Evolutionary conservation across 345 rosid genomes (phyloP).

Genomic region (Eutrema yunnanense): DNA sequence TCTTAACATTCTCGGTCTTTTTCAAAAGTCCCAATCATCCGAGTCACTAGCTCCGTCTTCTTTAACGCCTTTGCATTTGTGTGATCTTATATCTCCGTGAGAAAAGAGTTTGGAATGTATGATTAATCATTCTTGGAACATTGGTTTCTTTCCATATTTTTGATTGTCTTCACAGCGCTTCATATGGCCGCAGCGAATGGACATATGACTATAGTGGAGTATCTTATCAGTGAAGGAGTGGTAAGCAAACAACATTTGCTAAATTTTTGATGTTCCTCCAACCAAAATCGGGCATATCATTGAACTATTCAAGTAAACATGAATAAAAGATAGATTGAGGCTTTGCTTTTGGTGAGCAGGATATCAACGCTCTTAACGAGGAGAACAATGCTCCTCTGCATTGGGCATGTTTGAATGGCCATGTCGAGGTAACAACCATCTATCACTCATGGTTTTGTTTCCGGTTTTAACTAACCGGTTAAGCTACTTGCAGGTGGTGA

Average conservation of each 20-base stretch:
- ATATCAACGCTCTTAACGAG: slow-evolving; percentile 54
- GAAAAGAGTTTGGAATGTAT: neutral
- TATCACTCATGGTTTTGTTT: slow-evolving; percentile 2
- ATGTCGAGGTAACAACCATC: slow-evolving; percentile 51
- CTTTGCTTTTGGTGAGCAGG: slow-evolving; percentile 38
- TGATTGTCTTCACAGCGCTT: slow-evolving; percentile 47
- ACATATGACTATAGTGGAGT: slow-evolving; percentile 59
- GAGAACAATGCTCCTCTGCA: slow-evolving; percentile 91
- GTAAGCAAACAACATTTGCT: slow-evolving; percentile 35
- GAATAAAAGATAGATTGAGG: neutral
- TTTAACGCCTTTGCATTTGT: neutral
- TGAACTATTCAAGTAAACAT: neutral
- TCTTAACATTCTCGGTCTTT: neutral
- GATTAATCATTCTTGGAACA: neutral
- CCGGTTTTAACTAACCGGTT: neutral
- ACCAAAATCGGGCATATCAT: neutral
- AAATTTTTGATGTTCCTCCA: neutral
- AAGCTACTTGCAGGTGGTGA: slow-evolving; percentile 53
- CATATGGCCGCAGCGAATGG: slow-evolving; percentile 98
- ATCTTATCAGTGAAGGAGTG: slow-evolving; percentile 63
- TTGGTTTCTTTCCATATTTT: neutral
- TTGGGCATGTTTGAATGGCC: slow-evolving; percentile 92
- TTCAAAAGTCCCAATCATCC: neutral
- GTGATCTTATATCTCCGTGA: neutral
- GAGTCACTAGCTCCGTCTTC: neutral